Evolutionary conservation across 2,329 filamentous ascomycete genomes (phyloP), one percentile per base, ranked within the genome.

Genomic region (Colletotrichum spaethianum): DNA sequence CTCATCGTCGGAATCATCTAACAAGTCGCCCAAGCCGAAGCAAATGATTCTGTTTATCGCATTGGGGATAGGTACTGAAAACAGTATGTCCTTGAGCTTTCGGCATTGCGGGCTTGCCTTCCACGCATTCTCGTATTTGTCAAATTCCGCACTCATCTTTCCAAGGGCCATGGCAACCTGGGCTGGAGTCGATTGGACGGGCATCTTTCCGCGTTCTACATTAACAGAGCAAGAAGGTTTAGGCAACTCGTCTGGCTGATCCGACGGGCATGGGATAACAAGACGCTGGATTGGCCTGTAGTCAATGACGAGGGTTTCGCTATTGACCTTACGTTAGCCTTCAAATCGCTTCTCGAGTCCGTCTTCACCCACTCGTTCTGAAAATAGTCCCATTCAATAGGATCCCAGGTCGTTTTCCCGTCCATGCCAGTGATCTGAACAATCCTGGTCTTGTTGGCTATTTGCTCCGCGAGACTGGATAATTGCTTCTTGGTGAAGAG

Each of bases 21-120:
- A 1, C 14, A 62, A 46, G 14, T 55, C 48, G 18, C 65, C 57
- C 38, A 67, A 20, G 14, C 57, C 65, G 38, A 67, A 62, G 48
- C 56, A 67, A 5, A 67, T 14, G 28, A 67, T 38, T 36, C 62
- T 62, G 18, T 61, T 26, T n/a, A 67, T 44, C 9, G 9, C 12
- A 12, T 20, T 14, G 28, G 65, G 38, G 3, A 42, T 50, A 16
- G 28, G 9, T 7, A 16, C 8, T 0, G 3, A 20, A 7, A 6
- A 16, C 5, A 67, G 26, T 1, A 4, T 46, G 5, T 28, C 2
- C 6, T 18, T 28, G 28, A 67, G 46, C 14, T 14, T 20, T 5
- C 6, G 1, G n/a, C n/a, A 62, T 18, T 31, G 14, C 3, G 12
- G 5, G 28, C 56, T 55, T 7, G 4, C 16, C 36, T 26, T 1